These are phyloP conservation scores for Quercus phellos DNA, from an alignment of 331 rosid species.

Conservation along the genomic window DNA sequence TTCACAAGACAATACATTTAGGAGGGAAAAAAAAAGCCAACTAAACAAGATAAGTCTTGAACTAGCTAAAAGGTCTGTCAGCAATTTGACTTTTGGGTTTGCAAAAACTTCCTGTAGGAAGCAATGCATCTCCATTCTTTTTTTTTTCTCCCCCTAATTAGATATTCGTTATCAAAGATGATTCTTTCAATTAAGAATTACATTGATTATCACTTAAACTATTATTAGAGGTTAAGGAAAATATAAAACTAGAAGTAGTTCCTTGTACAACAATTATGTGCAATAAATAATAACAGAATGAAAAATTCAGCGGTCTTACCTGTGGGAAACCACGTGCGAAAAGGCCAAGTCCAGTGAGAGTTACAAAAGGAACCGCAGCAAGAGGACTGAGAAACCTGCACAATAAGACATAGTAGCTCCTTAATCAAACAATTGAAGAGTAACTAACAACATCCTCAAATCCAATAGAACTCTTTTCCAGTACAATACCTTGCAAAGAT, in stretches of 20 bases:
- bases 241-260: background rate
- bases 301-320: constrained; percentile 28
- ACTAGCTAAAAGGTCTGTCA: background rate
- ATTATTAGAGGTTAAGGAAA: background rate
- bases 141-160: background rate
- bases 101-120: background rate
- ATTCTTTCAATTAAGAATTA: background rate
- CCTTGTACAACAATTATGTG: background rate
- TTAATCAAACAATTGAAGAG: constrained; percentile 16
- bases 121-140: too few species aligned
- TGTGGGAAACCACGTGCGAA: constrained; percentile 62
- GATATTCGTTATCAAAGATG: background rate
- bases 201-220: background rate
- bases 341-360: constrained; percentile 82
- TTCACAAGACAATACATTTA: background rate
- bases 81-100: background rate
- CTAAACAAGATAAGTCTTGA: background rate
- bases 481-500: constrained; percentile 58
- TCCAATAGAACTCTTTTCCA: background rate
- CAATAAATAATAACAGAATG: background rate
- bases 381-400: constrained; percentile 86
- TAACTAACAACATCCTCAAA: background rate
- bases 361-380: constrained; percentile 74
- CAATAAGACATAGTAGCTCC: constrained; percentile 10
- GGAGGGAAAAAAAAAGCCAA: too few species aligned